Percentiles rank a stretch among this genome's conserved stretches.
Conservation (phyloP, 1,139 yeast species). For the Pichia sp. region DNA sequence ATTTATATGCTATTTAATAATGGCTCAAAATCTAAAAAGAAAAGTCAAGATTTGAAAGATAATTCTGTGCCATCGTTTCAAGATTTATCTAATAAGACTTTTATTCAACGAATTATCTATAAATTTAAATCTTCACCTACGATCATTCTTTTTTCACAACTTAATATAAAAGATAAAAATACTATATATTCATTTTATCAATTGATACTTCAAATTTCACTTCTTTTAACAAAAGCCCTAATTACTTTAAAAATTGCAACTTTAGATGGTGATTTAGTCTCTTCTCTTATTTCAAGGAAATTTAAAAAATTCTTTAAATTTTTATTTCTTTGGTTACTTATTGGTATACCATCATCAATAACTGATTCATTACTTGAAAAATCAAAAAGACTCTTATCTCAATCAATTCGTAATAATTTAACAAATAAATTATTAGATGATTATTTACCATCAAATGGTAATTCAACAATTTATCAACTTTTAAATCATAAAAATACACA, state of each 20-base stretch:
- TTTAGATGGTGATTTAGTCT: slow-evolving; percentile 80
- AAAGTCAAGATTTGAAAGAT: background rate
- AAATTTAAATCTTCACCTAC: slow-evolving; percentile 18
- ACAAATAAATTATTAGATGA: slow-evolving; percentile 58
- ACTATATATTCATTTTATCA: slow-evolving; percentile 37
- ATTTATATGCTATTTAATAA: slow-evolving; percentile 26
- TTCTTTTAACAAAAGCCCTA: slow-evolving; percentile 63
- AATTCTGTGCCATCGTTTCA: no score
- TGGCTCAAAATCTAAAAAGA: slow-evolving; percentile 16
- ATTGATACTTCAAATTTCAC: slow-evolving; percentile 31
- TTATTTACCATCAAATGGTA: slow-evolving; percentile 57
- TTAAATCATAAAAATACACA: slow-evolving; percentile 10
- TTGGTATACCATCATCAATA: slow-evolving; percentile 82
- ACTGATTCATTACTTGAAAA: slow-evolving; percentile 70
- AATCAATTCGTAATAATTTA: slow-evolving; percentile 58
- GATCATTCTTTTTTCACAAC: slow-evolving; percentile 17
- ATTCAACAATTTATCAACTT: slow-evolving; percentile 30
- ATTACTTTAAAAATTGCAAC: slow-evolving; percentile 80
- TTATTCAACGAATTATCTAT: background rate
- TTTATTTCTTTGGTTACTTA: slow-evolving; percentile 70
- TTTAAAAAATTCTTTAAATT: slow-evolving; percentile 59
- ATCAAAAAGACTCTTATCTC: slow-evolving; percentile 63
- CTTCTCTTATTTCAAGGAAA: slow-evolving; percentile 68
- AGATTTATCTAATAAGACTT: background rate
- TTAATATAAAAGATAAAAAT: slow-evolving; percentile 14